Base-by-base conservation (phyloP, 2,329 filamentous ascomycete species). In the Ceratocystis variospora region DNA sequence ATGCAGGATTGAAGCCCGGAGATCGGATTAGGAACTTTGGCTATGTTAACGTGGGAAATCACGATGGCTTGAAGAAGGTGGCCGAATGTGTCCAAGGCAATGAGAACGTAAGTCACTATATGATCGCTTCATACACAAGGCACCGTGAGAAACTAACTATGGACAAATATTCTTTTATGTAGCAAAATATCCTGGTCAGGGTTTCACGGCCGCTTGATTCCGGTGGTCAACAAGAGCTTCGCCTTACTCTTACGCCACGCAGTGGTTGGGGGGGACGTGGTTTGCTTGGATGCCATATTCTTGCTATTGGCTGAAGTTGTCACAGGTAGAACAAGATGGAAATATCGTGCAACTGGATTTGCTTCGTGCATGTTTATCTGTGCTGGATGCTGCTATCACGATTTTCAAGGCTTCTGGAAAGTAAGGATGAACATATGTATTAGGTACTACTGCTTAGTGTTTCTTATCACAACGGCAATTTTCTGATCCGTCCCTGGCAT, bases 231-330 rank as follows among this genome's bases (percentile, higher is more conserved):
- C 78, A 80, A 72, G 82, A 90, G 70, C 75, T 94, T 67, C 81
- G 85, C 67, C 76, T 96, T 71, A 85, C 83, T 69, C 77, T 99
- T 69, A 89, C 80, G 61, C 93, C 93, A 64, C 82, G 84, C 71
- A 83, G 84, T 57, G 81, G 92, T 73, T 99, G 94, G 93, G 93
- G 93, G 70, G 94, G 94, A 37, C 82, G 90, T 75, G 94, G 93
- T 12, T 78, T 95, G 74, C 78, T 99, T 71, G 93, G 93, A 65
- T 99, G 93, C 75, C 92, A 96, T 77, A 83, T 97, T 69, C 77
- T 96, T 70, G 90, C 90, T 31, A 71, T 95, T 66, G 61, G 41
- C 22, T 63, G 55, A 63, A 25, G 41, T 15, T 8, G 33, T 33
- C 19, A 31, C 5, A 6, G 50, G 53, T 25, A 63, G 61, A 63